Percentiles rank a stretch among this genome's conserved stretches.
Evolutionary conservation across 345 rosid genomes (phyloP).

Genomic region (Salix suchowensis): DNA sequence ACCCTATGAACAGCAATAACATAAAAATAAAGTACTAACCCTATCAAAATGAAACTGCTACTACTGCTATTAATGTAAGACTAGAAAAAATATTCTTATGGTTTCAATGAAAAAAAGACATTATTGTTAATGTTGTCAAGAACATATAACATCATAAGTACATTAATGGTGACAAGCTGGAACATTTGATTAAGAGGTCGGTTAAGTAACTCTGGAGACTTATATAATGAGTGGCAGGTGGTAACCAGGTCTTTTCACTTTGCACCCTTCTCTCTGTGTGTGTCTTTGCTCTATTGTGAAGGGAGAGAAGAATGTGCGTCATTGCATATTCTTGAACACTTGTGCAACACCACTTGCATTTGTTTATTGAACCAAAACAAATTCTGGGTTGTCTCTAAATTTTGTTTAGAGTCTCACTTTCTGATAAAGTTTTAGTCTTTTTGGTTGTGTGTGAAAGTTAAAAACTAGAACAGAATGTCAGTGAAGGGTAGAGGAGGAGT

Average conservation of each 20-base stretch:
- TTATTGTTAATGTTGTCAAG: not conserved
- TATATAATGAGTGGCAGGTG: constrained; percentile 13
- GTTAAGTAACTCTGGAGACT: constrained; percentile 7
- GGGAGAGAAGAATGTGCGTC: not conserved
- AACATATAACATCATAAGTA: not conserved
- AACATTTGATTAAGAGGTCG: not conserved
- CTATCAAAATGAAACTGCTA: not conserved
- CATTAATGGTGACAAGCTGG: not conserved
- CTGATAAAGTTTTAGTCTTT: not conserved
- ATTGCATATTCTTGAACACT: not conserved
- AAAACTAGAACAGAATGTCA: constrained; percentile 38
- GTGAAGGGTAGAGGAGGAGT: constrained; percentile 49
- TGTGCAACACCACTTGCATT: not conserved
- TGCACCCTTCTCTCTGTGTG: constrained; percentile 3
- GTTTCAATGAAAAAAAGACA: not conserved
- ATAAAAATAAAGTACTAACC: not conserved
- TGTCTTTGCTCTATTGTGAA: not conserved
- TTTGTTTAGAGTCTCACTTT: not conserved
- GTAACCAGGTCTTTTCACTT: constrained; percentile 9
- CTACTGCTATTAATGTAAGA: not conserved
- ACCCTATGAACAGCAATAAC: too few relatives aligned
- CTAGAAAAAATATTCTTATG: not conserved
- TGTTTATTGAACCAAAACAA: not conserved
- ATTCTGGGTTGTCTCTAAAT: not conserved
- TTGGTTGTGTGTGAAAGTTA: not conserved